Base-by-base conservation (phyloP, 768 basidiomycete genomes). In the Auricularia cornea region DNA sequence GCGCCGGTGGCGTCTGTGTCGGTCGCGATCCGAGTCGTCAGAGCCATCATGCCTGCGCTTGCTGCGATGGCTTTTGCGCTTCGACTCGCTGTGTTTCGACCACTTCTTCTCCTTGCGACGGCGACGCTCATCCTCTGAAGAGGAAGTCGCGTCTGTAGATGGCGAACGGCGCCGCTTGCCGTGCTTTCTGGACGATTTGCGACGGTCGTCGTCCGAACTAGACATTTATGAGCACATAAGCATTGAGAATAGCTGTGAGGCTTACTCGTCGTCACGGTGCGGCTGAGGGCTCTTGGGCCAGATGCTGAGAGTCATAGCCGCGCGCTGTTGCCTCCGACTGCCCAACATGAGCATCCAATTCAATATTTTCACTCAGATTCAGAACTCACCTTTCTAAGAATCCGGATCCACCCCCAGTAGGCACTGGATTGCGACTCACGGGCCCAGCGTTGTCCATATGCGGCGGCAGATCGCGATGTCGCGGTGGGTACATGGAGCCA, bases 251-350 rank as follows among this genome's bases (percentile, higher is more conserved):
- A 8, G 38, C 8, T n/a, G 40, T 10, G 61, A 33, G 18, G 77
- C 86, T 32, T 74, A 89, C 84, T 83, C 66, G 56, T 74, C 73
- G 40, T 89, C 83, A 40, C 81, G 75, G 62, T 85, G 84, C 11
- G 80, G 83, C 66, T 87, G 88, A 0, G 92, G 92, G 2, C 92
- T 94, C 3, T 84, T 74, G 1, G 92, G 92, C 92, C 92, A 94
- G n/a, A 92, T 79, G 67, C 81, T 80, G 2, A 85, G 72, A 4
- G 78, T 79, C 10, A 75, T 82, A 3, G 68, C 77, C 67, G 84
- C 84, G 59, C 92, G 80, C 71, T 92, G 86, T 57, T 78, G 70
- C 62, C 89, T 80, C 33, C 92, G 92, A 68, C 92, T 94, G 64
- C n/a, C n/a, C n/a, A n/a, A n/a, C n/a, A n/a, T n/a, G n/a, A n/a